Base-by-base conservation (phyloP, 1,284 basidiomycete species). In the Sporisorium reilianum region DNA sequence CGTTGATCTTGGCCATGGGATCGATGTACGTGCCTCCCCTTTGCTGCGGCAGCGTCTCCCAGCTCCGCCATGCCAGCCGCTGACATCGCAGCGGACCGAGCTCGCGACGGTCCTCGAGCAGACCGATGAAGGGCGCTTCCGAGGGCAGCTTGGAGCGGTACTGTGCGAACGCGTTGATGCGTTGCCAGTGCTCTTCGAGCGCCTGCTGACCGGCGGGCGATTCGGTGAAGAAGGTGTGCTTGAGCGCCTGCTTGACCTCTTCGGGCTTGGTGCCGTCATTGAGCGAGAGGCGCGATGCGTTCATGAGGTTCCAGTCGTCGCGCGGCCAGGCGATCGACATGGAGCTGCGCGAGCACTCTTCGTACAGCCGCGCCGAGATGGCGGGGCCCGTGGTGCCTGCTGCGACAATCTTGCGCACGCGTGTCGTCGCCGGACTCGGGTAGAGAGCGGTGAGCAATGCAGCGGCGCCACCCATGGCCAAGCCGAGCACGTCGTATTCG, bases 291-390 rank as follows among this genome's bases (percentile, higher is more conserved):
- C 60, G 67, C 7, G 67, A 69, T 12, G 67, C 67, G 20, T 64
- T 64, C 61, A 69, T 69, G 42, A 69, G 57, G 12, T 69, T 69
- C 67, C 67, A 69, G 40, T 69, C 67, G 53, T 69, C 67, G 26
- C 67, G 67, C 20, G 67, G 67, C 67, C 67, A 69, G 10, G 67
- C 46, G 34, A 69, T 69, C 42, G 67, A 69, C 67, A 69, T 69
- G 56, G 67, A 64, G 40, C 61, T 64, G 45, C 67, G 56, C 23
- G 67, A 64, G 42, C 67, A 69, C 36, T 69, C 67, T 50, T 64
- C 67, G 54, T 69, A 69, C 5, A 69, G 67, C n/a, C 67, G 67
- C 5, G 67, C 61, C 16, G 67, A 56, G 18, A 69, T 69, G 23
- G 67, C 67, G 10, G 67, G 67, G 32, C 67, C 67, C 12, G 67